Base-by-base conservation (phyloP, 768 basidiomycete genomes). In the Boletus vinaceobasis region DNA sequence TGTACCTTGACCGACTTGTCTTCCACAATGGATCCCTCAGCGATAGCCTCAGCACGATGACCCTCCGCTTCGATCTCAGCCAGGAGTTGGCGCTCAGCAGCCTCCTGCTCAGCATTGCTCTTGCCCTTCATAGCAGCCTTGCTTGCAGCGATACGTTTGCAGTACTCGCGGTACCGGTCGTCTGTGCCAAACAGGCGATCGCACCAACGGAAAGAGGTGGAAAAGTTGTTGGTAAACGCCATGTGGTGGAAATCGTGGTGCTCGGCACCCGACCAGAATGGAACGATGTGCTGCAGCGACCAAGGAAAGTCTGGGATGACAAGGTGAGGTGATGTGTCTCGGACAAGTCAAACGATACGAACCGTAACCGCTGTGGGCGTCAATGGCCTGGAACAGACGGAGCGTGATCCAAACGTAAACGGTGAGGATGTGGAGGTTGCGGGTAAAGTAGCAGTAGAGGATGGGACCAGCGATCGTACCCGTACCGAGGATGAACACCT, bases 201-300 rank as follows among this genome's bases (percentile, higher is more conserved):
- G 71, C 89, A 92, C 88, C 91, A 96, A 38, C 93, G 84, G 85
- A 97, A 97, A 21, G 88, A 90, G 7, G 93, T 95, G 9, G 91
- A 90, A 70, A 81, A 96, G 78, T 95, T 95, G 78, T 94, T 93
- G 47, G 84, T 84, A 78, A 94, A 96, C 4, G 90, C 87, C 90
- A 93, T 90, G 75, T 99, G 96, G 73, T 98, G 96, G 84, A 93
- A 98, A 68, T 98, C 95, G 70, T 97, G 95, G 74, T 96, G 93
- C 65, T 98, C 96, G 0, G 94, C 94, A 37, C 96, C 95, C 7
- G 90, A 88, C 95, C 95, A 98, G 81, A 98, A 90, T 2, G 94
- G 94, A 32, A 98, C 56, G 60, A 93, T 85, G 76, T 95, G 84
- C 61, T 93, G 87, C 52, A 98, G 78, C 6, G 92, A 95, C 95